phyloP scores from a whole-genome alignment of 2,329 filamentous ascomycete species.

The Trichoderma sp. region DNA sequence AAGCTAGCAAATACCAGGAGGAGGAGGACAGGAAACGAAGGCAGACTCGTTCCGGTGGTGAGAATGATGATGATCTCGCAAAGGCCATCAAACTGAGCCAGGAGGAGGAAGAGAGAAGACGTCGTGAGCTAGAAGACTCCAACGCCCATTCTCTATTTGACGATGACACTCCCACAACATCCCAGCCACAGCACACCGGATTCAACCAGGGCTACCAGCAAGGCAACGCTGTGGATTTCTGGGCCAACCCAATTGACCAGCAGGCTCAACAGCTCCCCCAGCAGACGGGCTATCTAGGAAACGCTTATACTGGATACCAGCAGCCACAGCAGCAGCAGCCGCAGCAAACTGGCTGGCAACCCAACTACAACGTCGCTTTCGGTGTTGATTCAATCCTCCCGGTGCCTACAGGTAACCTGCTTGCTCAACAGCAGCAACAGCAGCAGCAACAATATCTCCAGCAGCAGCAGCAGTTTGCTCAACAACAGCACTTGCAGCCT shows the following conservation, averaged over 20 bases:
- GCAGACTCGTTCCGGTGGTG: constrained; percentile 56
- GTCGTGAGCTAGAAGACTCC: constrained; percentile 80
- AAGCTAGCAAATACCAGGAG: constrained; percentile 93
- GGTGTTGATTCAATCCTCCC: constrained; percentile 34
- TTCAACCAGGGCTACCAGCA: constrained; percentile 98
- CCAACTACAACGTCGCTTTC: constrained; percentile 69
- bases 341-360: constrained; percentile 50
- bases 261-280: constrained; percentile 54
- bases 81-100: constrained; percentile 95
- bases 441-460: constrained; percentile 38
- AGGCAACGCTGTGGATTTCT: constrained; percentile 94
- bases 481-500: constrained; percentile 36
- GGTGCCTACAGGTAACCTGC: not conserved
- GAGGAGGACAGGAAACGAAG: constrained; percentile 84
- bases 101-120: constrained; percentile 88
- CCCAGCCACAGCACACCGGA: constrained; percentile 77
- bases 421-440: constrained; percentile 43
- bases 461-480: constrained; percentile 38
- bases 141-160: constrained; percentile 90
- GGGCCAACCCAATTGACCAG: constrained; percentile 86
- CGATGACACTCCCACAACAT: constrained; percentile 62
- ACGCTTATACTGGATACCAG: constrained; percentile 57
- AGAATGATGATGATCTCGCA: constrained; percentile 82
- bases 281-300: constrained; percentile 69
- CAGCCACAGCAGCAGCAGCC: constrained; percentile 45